These are phyloP conservation scores for Cordyceps javanica DNA, from an alignment of 2,329 filamentous ascomycete species.

Conservation along the genomic window DNA sequence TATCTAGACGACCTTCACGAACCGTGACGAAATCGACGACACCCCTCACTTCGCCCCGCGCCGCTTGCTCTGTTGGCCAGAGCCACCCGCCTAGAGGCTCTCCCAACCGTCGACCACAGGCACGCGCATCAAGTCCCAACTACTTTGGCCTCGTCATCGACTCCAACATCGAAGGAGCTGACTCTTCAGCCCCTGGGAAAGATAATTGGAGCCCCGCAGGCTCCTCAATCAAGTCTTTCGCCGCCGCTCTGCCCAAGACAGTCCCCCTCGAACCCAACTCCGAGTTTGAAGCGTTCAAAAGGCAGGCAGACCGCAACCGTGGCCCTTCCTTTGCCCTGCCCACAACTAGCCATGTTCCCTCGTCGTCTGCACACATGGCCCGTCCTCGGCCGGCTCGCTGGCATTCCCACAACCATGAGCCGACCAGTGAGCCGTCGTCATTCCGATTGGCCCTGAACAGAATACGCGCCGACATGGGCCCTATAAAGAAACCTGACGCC, in stretches of 20 bases:
- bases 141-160: slow-evolving; percentile 78
- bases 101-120: slow-evolving; percentile 22
- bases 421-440: not conserved
- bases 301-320: slow-evolving; percentile 61
- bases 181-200: slow-evolving; percentile 56
- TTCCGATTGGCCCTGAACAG: slow-evolving; percentile 9
- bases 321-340: slow-evolving; percentile 43
- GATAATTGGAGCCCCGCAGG: slow-evolving; percentile 71
- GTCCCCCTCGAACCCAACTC: slow-evolving; percentile 69
- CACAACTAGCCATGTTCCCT: slow-evolving; percentile 30
- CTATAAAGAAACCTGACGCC: slow-evolving; percentile 16
- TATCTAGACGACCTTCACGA: slow-evolving; percentile 9
- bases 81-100: slow-evolving; percentile 46
- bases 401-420: slow-evolving; percentile 35
- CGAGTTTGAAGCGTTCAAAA: slow-evolving; percentile 74
- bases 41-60: slow-evolving; percentile 45
- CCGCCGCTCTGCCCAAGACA: slow-evolving; percentile 60
- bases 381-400: slow-evolving; percentile 41
- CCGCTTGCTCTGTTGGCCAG: slow-evolving; percentile 50
- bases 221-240: slow-evolving; percentile 65
- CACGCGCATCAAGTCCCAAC: slow-evolving; percentile 63
- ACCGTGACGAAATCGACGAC: slow-evolving; percentile 38
- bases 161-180: slow-evolving; percentile 51
- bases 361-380: slow-evolving; percentile 21
- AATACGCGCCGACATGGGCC: slow-evolving; percentile 3